These are phyloP conservation scores for Naganishia cerealis DNA, from an alignment of 1,284 basidiomycete species.

Conservation along the genomic window DNA sequence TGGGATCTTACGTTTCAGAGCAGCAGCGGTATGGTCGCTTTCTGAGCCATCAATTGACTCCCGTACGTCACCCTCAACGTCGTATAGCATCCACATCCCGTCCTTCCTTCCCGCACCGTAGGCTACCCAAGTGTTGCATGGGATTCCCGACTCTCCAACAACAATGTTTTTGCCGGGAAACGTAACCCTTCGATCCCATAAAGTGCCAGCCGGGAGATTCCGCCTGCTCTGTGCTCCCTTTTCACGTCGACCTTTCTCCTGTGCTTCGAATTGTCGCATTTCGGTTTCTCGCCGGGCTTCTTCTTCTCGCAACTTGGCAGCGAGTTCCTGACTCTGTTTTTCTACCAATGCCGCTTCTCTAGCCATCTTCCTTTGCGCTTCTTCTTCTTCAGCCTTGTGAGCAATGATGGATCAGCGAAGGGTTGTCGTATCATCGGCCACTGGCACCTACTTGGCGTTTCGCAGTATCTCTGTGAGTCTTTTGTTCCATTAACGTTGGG, in stretches of 20 bases:
- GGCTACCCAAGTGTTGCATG: slow-evolving; percentile 45
- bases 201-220: slow-evolving; percentile 41
- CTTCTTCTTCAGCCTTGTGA: slow-evolving; percentile 25
- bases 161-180: slow-evolving; percentile 38
- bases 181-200: slow-evolving; percentile 44
- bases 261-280: slow-evolving; percentile 8
- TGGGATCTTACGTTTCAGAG: slow-evolving; percentile 53
- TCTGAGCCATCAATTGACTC: not conserved
- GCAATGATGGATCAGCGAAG: not conserved
- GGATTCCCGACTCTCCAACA: slow-evolving; percentile 42
- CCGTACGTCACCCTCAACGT: slow-evolving; percentile 44
- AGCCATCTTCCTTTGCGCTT: slow-evolving; percentile 2
- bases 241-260: slow-evolving; percentile 11
- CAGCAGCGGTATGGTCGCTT: slow-evolving; percentile 55
- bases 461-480: slow-evolving; percentile 51
- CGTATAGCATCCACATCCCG: slow-evolving; percentile 50
- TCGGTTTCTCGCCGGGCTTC: slow-evolving; percentile 17
- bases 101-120: slow-evolving; percentile 46
- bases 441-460: slow-evolving; percentile 47
- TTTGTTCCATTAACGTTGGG: slow-evolving; percentile 52
- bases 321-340: slow-evolving; percentile 37
- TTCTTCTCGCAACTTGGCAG: slow-evolving; percentile 29
- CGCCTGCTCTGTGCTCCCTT: slow-evolving; percentile 19
- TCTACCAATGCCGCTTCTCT: slow-evolving; percentile 33
- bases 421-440: not conserved